Base-by-base conservation (phyloP, 306 rosid genomes). In the Hippophae rhamnoides region DNA sequence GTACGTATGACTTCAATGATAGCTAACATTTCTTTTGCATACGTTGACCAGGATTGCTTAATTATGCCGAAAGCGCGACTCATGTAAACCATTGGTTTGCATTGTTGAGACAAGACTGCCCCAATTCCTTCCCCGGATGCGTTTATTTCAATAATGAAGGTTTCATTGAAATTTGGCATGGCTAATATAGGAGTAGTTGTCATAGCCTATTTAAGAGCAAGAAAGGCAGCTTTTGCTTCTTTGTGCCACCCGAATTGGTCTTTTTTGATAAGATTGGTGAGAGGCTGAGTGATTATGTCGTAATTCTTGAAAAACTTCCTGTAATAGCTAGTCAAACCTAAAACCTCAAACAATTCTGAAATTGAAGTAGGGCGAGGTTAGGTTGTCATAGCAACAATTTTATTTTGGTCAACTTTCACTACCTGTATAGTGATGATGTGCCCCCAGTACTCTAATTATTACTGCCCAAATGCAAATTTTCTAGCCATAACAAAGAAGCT, bases 1-100 rank as follows among this genome's bases (percentile, higher is more conserved):
- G 23, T 10, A 0, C 40, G 43, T 0, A 66, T 6, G 0, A 27
- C 57, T 0, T 0, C 23, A 1, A 64, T 7, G 9, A 64, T 3
- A 0, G 27, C 68, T 1, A 64, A 0, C 25, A 66, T 47, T 5
- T 66, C 63, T 0, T 47, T 45, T 0, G 48, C 42, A 7, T 66
- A 66, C 0, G 31, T 10, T 0, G 60, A 23, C 10, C 11, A 1
- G 0, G 13, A 1, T 6, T 11, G 2, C 11, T n/a, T 4, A 5
- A 9, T 3, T 1, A 26, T 2, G 0, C 13, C 12, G 1, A 53
- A 3, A 0, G 5, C 26, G n/a, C n/a, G n/a, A n/a, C n/a, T n/a
- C n/a, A n/a, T n/a, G n/a, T n/a, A n/a, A n/a, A n/a, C n/a, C n/a
- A n/a, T n/a, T n/a, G n/a, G n/a, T n/a, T n/a, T n/a, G n/a, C n/a